phyloP scores from a whole-genome alignment of 352 stramenopile species.

The Saprolegnia diclina region DNA sequence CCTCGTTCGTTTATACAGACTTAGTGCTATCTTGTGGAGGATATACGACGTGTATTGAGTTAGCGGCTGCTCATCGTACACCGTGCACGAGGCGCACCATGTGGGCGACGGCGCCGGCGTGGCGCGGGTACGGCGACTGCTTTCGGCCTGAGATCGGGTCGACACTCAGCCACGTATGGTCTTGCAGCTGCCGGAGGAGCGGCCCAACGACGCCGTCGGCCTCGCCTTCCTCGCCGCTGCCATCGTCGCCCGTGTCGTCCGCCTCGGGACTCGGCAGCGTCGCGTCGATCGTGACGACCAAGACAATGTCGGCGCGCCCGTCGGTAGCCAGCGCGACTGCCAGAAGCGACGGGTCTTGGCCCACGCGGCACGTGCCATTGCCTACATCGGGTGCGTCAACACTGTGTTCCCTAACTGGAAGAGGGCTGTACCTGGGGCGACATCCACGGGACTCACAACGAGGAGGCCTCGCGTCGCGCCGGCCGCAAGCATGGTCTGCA shows the following conservation, averaged over 20 bases:
- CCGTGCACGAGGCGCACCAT: background rate
- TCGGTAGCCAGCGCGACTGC: background rate
- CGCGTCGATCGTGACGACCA: background rate
- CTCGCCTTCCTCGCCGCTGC: background rate
- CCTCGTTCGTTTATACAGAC: too few species aligned
- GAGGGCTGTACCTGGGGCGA: background rate
- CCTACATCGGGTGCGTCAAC: background rate
- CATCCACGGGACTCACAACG: background rate
- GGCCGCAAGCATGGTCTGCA: background rate
- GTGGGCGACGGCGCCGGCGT: background rate
- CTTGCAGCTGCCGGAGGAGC: background rate
- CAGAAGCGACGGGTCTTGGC: background rate
- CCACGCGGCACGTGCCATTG: background rate
- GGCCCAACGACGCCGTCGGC: background rate
- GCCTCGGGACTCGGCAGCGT: background rate
- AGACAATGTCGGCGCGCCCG: background rate
- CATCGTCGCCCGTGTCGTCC: background rate
- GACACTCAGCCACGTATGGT: constrained; percentile 6
- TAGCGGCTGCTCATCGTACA: background rate
- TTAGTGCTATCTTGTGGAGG: too few species aligned
- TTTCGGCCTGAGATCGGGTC: background rate
- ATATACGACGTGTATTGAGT: background rate
- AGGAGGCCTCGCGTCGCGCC: background rate
- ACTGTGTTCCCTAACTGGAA: background rate
- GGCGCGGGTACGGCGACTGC: constrained; percentile 7